phyloP scores from a whole-genome alignment of 805 yeast genomes.

The Sporopachydermia lactativora region DNA sequence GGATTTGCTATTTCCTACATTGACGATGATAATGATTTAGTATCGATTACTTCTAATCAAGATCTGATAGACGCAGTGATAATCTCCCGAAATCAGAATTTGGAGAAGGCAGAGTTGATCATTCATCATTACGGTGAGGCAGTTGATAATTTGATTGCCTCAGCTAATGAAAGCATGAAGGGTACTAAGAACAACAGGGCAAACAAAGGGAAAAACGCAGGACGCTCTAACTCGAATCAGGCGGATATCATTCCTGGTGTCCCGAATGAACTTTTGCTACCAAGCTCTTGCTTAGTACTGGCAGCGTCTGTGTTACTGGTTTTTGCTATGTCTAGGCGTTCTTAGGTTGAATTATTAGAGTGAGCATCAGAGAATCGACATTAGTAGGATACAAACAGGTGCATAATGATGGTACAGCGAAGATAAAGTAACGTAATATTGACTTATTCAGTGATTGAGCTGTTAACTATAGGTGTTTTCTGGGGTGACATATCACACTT shows the following conservation, averaged over 20 bases:
- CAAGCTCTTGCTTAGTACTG: conserved; percentile 45
- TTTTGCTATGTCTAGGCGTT: conserved; percentile 34
- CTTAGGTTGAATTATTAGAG: conserved; percentile 14
- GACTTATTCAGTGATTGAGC: too few relatives aligned
- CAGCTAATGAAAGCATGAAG: conserved; percentile 2
- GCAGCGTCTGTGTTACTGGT: conserved; percentile 47
- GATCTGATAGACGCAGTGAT: conserved; percentile 65
- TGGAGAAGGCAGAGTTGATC: conserved; percentile 55
- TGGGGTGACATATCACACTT: too few relatives aligned
- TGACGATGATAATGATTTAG: conserved; percentile 77
- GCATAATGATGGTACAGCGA: too few relatives aligned
- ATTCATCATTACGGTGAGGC: conserved; percentile 52
- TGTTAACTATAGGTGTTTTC: too few relatives aligned
- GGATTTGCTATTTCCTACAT: conserved; percentile 56
- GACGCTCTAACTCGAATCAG: conserved; percentile 2
- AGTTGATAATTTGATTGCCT: conserved; percentile 9
- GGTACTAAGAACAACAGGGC: conserved; percentile 3
- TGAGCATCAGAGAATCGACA: too few relatives aligned
- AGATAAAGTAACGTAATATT: too few relatives aligned
- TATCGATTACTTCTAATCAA: conserved; percentile 58
- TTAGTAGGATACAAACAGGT: too few relatives aligned
- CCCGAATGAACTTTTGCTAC: conserved; percentile 45
- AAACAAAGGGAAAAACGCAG: conserved; percentile 7
- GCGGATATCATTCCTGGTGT: conserved; percentile 34
- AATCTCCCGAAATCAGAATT: conserved; percentile 31